Base-by-base conservation (phyloP, 2,329 filamentous ascomycete species). In the Phaeosphaeria sp. region DNA sequence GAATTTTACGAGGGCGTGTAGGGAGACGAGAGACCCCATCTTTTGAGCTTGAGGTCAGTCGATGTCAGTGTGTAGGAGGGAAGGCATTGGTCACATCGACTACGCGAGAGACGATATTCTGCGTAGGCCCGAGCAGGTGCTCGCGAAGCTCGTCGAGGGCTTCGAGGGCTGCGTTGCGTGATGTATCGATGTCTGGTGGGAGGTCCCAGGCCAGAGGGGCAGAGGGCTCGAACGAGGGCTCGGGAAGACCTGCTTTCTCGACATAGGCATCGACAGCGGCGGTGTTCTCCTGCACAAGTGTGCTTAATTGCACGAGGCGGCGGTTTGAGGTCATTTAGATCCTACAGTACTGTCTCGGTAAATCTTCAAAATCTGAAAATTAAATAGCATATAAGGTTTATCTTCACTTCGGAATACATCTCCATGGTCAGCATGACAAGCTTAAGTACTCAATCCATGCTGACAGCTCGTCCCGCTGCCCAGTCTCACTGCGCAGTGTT, bases 1-100 rank as follows among this genome's bases (percentile, higher is more conserved):
- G 36, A 65, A 71, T 1, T 52, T 56, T 15, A 27, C 21, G 18
- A 71, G 63, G 1, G 65, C 66, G 54, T 67, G 62, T 15, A 69
- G 53, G 30, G 49, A 55, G 11, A 57, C 51, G 13, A 52, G 51
- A 15, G 33, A 20, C 6, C 25, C 17, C 6, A 43, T 17, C 25
- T 47, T 39, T 18, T 18, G 5, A 17, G 30, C 25, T 9, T 6
- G 5, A 3, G 30, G 30, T 36, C 13, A 36, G 30, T 36, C 30
- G 30, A 11, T 22, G 43, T 53, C 13, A 47, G 20, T n/a, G 18
- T 6, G 23, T 13, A 1, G 25, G 22, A 6, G 5, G 11, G 6
- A 36, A 7, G 30, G 30, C 6, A 36, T 11, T 11, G 30, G 13
- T 36, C 13, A 36, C 30, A 11, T 36, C 30, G 30, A 36, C 30